Conservation (phyloP, 805 yeast genomes). For the Kodamaea kaohsiungensis region DNA sequence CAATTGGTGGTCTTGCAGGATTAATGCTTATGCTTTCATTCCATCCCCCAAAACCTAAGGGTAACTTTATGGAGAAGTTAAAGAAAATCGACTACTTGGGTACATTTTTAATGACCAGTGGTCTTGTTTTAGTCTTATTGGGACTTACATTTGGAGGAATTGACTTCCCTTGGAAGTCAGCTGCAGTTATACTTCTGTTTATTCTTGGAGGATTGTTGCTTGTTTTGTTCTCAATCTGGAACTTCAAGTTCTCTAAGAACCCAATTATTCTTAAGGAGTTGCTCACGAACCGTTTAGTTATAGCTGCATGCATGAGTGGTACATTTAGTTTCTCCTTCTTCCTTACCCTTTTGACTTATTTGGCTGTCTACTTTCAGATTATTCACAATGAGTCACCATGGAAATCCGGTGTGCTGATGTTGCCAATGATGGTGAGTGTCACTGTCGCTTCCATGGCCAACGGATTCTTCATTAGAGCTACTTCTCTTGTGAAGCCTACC, state of each 20-base stretch:
- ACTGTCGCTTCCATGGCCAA: constrained; percentile 31
- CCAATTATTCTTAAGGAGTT: constrained; percentile 50
- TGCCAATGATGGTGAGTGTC: constrained; percentile 37
- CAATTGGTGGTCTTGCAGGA: constrained; percentile 58
- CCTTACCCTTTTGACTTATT: constrained; percentile 34
- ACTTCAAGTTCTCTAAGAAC: constrained; percentile 40
- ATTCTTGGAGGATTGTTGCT: constrained; percentile 45
- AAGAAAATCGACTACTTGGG: constrained; percentile 51
- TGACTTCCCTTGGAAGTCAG: constrained; percentile 53
- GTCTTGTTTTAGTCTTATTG: constrained; percentile 45
- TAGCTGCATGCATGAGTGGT: constrained; percentile 38
- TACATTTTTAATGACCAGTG: constrained; percentile 41
- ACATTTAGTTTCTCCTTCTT: constrained; percentile 41
- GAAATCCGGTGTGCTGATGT: constrained; percentile 38
- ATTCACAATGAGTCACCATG: constrained; percentile 35
- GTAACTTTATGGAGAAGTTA: constrained; percentile 38
- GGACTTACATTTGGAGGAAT: constrained; percentile 59
- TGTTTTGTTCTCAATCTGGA: constrained; percentile 38
- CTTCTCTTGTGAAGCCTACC: constrained; percentile 33
- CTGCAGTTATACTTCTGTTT: constrained; percentile 51
- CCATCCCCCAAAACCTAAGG: constrained; percentile 49
- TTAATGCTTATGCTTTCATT: constrained; percentile 39
- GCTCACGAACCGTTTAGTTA: constrained; percentile 34
- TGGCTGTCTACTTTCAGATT: constrained; percentile 43
- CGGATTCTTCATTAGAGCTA: constrained; percentile 31